Evolutionary conservation across 345 rosid genomes (phyloP).

Genomic region (Erodium maritimum): DNA sequence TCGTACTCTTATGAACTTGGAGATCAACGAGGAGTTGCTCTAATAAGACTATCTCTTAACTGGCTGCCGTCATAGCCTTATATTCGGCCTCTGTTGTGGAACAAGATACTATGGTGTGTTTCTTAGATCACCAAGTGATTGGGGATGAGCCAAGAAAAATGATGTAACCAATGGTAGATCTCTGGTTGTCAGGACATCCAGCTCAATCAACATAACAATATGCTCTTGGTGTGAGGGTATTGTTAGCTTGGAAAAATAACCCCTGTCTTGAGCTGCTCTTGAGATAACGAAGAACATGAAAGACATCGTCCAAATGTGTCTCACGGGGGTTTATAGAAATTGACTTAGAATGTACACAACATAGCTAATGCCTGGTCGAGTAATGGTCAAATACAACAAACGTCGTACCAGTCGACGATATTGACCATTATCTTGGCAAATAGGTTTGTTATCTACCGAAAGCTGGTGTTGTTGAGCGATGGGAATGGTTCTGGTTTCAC

Average conservation of each 20-base stretch:
- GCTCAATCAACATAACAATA: background rate
- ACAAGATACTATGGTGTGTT: background rate
- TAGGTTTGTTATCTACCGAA: fast-evolving
- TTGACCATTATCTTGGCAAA: background rate
- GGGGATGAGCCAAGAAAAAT: background rate
- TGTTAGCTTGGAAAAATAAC: too few species aligned
- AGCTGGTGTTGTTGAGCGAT: background rate
- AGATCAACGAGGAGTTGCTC: background rate
- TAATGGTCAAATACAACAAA: background rate
- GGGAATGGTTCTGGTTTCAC: background rate
- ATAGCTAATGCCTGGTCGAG: background rate
- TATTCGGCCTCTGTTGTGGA: background rate
- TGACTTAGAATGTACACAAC: background rate
- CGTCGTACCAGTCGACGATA: background rate
- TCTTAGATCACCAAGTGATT: background rate
- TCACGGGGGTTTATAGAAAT: background rate
- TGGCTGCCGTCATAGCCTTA: background rate
- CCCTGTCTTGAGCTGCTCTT: background rate
- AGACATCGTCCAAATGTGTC: background rate
- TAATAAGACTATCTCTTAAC: background rate
- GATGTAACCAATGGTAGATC: background rate
- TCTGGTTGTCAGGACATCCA: background rate
- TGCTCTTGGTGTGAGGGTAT: background rate
- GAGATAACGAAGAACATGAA: background rate
- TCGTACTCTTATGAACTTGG: background rate